Evolutionary conservation across 768 basidiomycete species (phyloP).

Genomic region (Suillus brevipes): DNA sequence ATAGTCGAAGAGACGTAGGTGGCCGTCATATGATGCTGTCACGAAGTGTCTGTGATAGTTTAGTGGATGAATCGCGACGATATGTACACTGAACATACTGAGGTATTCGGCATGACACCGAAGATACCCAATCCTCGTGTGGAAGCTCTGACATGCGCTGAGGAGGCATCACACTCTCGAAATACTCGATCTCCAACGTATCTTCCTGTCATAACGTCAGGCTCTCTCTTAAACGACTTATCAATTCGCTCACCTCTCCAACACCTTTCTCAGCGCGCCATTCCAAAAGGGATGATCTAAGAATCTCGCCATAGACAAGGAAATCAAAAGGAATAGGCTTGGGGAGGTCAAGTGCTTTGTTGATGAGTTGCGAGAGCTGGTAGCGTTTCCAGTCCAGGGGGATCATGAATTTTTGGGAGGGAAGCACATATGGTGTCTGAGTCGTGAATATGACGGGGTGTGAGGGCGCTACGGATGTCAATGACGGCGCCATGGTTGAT

Average conservation of each 20-base stretch:
- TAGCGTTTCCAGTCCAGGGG: constrained; percentile 90
- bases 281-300: constrained; percentile 68
- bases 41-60: constrained; percentile 56
- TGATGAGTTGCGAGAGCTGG: constrained; percentile 95
- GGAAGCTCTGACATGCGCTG: constrained; percentile 76
- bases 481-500: neutral
- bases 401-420: constrained; percentile 89
- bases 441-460: constrained; percentile 75
- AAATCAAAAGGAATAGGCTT: constrained; percentile 92
- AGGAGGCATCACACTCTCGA: constrained; percentile 86
- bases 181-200: constrained; percentile 89
- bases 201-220: constrained; percentile 59
- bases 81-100: constrained; percentile 40
- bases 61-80: neutral
- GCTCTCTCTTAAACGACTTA: constrained; percentile 2
- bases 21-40: constrained; percentile 81
- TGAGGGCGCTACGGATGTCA: constrained; percentile 27
- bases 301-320: constrained; percentile 77
- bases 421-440: constrained; percentile 69
- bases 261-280: constrained; percentile 73
- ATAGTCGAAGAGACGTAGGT: constrained; percentile 71
- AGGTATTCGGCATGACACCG: constrained; percentile 59
- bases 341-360: constrained; percentile 80
- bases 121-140: constrained; percentile 94
- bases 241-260: constrained; percentile 55